Conservation (phyloP, 129 eudicot species). For the Pittosporum tobira region DNA sequence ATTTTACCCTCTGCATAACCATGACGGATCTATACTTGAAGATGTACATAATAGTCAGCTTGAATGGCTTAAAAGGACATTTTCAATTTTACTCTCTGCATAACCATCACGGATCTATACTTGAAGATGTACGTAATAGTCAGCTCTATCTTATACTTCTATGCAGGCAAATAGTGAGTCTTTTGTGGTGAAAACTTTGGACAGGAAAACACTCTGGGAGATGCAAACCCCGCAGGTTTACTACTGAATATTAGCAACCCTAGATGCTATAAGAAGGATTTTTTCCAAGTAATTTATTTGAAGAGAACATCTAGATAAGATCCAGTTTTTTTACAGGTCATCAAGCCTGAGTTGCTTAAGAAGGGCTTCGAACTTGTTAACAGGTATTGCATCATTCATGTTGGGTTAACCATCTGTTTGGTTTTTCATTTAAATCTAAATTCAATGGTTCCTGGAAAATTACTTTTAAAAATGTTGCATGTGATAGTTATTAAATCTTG, state of each 20-base stretch:
- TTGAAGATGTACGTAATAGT: constrained; percentile 9
- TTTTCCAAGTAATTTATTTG: background rate
- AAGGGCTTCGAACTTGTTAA: constrained; percentile 93
- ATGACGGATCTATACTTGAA: background rate
- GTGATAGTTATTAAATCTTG: background rate
- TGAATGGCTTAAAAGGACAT: too few species aligned
- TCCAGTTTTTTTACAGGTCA: constrained; percentile 36
- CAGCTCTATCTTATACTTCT: background rate
- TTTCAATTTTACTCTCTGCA: background rate
- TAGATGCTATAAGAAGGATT: background rate
- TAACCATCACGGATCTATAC: background rate
- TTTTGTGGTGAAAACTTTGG: constrained; percentile 86
- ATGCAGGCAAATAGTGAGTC: constrained; percentile 73
- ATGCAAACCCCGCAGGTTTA: constrained; percentile 99
- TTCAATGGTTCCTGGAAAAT: background rate
- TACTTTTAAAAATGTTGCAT: background rate
- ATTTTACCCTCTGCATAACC: background rate
- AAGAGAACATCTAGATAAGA: background rate
- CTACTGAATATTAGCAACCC: constrained; percentile 3
- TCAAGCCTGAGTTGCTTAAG: constrained; percentile 84
- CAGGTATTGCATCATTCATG: constrained; percentile 39
- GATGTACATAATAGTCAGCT: constrained; percentile 10
- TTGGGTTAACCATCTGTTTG: constrained; percentile 2
- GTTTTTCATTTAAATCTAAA: background rate
- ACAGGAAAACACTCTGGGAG: constrained; percentile 96